phyloP scores from a whole-genome alignment of 2,329 filamentous ascomycete species.

The Aureobasidium lini region DNA sequence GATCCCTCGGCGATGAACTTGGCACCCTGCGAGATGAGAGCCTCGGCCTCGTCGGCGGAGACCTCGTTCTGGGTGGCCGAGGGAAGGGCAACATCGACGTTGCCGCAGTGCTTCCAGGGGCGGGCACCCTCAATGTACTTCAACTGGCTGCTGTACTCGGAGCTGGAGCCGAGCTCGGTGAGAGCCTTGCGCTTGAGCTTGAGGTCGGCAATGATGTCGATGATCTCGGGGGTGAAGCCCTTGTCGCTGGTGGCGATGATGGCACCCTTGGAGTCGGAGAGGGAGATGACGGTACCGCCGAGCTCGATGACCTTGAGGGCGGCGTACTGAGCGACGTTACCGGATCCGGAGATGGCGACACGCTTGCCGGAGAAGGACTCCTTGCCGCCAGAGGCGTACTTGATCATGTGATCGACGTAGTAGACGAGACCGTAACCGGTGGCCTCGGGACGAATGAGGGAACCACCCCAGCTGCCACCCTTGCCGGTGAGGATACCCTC shows the following conservation, averaged over 20 bases:
- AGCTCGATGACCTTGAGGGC: constrained; percentile 96
- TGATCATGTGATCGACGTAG: constrained; percentile 93
- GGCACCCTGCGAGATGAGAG: constrained; percentile 66
- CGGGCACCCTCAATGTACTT: constrained; percentile 81
- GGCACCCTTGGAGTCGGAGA: constrained; percentile 85
- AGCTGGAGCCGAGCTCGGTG: constrained; percentile 57
- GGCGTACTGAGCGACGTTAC: constrained; percentile 96
- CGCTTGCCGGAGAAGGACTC: constrained; percentile 85
- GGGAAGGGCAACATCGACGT: constrained; percentile 85
- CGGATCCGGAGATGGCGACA: constrained; percentile 91
- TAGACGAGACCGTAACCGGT: constrained; percentile 96
- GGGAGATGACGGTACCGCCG: constrained; percentile 82
- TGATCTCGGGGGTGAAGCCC: constrained; percentile 70
- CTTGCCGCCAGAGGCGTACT: constrained; percentile 68
- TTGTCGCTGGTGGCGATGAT: constrained; percentile 66
- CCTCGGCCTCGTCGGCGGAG: constrained; percentile 79
- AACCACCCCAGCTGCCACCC: constrained; percentile 86
- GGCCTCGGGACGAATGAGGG: constrained; percentile 89
- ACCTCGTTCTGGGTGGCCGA: constrained; percentile 98
- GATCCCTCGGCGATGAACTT: constrained; percentile 91
- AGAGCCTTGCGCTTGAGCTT: constrained; percentile 84
- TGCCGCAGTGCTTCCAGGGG: constrained; percentile 84
- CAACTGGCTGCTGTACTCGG: constrained; percentile 57
- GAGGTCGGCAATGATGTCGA: constrained; percentile 70
- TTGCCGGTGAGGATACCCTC: constrained; percentile 96